Base-by-base conservation (phyloP, 352 stramenopile species). In the Thalassiosira tumida region DNA sequence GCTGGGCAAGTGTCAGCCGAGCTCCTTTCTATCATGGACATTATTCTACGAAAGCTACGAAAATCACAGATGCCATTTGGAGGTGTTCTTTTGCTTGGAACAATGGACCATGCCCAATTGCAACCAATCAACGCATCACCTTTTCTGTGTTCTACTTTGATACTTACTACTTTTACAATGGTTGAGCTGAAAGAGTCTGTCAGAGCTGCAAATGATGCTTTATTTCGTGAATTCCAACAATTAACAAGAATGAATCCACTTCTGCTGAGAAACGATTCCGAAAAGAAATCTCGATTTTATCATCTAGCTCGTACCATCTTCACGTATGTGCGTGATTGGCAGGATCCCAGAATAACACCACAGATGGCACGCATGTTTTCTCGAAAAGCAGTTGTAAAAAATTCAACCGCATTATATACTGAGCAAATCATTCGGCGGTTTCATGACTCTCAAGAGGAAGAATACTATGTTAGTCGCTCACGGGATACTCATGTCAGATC, bases 71-170 rank as follows among this genome's bases (percentile, higher is more conserved):
- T 70, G 13, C 81, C 81, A 37, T 87, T 87, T 81, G 81, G 81
- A 29, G 81, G 81, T 38, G 69, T 79, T 31, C 67, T 87, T 50
- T 2, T 87, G 1, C n/a, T 87, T 31, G 81, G 67, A 37, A 81
- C 81, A 37, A 87, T 87, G 81, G 81, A 87, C 41, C 81, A 67
- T 62, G 29, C 21, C 24, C 81, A 87, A 70, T 17, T 87, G 0
- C 29, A 65, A 33, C 67, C 81, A 14, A 81, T 87, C 7, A 62
- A 87, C 1, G 43, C 0, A 6, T 38, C 59, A 15, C 81, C 81
- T 13, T 87, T 87, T 62, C 33, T 87, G 2, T 43, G 26, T 21
- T 87, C 81, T 10, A 64, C 65, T 37, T n/a, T 75, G 1, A 59
- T 87, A 40, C 26, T 87, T 31, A 87, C 81, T 37, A 59, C 15